Evolutionary conservation across 345 rosid genomes (phyloP), one percentile per base, ranked within the genome.

Genomic region (Gossypium rotundifolium): DNA sequence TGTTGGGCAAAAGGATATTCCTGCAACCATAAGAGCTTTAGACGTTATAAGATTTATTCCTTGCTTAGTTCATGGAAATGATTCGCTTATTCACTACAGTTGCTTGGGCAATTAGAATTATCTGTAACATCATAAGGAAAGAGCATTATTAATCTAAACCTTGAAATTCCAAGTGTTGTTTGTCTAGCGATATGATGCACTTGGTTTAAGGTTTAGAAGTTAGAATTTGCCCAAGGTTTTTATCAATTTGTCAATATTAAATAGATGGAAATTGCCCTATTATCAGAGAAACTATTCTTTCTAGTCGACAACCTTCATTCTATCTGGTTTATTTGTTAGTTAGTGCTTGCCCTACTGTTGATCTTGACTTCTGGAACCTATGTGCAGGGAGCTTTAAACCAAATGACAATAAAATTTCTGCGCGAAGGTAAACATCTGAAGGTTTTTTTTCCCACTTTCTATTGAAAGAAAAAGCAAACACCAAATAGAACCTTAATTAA

Each of bases 351-450:
- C 61, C 52, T 55, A 75, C 51, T 44, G 53, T 7, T 38, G 65
- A 18, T 63, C 59, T 54, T 62, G 20, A 67, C 13, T 76, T 68
- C 18, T 46, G 57, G 57, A 20, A 57, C 48, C 13, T 16, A 12
- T 74, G 45, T 82, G 83, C 89, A 95, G 96, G 85, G 77, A 86
- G 72, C 75, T 83, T 89, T 71, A 80, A 76, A 74, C 75, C 81
- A 66, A 83, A 78, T 66, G 81, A 59, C 74, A 68, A 9, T 27
- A 88, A 86, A 77, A 73, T 62, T 51, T 76, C 94, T 75, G 73
- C 29, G 12, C 71, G 79, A 76, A 88, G 98, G 97, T 92, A 74
- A 85, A 77, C 49, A 66, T 71, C 38, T 49, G 53, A 71, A n/a
- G 27, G 11, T 22, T 70, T 64, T 18, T 3, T 22, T 49, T 25